These are phyloP conservation scores for Schwanniomyces occidentalis DNA, from an alignment of 805 yeast species.

Conservation along the genomic window DNA sequence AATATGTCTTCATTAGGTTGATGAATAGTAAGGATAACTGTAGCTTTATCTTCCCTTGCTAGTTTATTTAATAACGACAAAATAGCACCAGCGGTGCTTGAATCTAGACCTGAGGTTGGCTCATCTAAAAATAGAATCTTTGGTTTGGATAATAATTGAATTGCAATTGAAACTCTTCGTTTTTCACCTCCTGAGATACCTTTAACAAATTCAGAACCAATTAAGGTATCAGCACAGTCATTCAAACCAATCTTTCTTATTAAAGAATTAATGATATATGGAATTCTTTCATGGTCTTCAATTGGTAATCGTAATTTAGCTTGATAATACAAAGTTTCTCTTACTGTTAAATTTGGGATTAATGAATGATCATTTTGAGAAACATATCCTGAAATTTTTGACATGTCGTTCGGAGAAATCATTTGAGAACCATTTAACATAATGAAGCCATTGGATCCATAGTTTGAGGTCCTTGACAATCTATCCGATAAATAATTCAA, in stretches of 20 bases:
- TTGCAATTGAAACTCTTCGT: constrained; percentile 78
- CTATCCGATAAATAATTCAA: constrained; percentile 54
- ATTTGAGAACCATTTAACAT: constrained; percentile 25
- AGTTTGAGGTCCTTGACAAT: constrained; percentile 27
- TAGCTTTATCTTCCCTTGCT: constrained; percentile 59
- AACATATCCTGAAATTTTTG: constrained; percentile 64
- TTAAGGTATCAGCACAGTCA: constrained; percentile 73
- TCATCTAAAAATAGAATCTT: constrained; percentile 76
- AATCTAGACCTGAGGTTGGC: constrained; percentile 87
- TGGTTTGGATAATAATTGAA: constrained; percentile 73
- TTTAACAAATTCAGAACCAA: constrained; percentile 38
- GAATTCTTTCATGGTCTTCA: constrained; percentile 35
- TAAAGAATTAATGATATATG: constrained; percentile 54
- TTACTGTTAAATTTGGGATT: constrained; percentile 69
- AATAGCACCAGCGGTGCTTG: constrained; percentile 72
- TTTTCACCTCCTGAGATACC: constrained; percentile 60
- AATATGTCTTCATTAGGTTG: constrained; percentile 77
- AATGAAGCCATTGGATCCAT: constrained; percentile 24
- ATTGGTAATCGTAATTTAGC: constrained; percentile 64
- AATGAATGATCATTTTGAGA: constrained; percentile 79
- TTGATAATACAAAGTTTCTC: constrained; percentile 73
- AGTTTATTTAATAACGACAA: constrained; percentile 58
- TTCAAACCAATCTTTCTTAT: constrained; percentile 66
- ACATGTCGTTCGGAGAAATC: constrained; percentile 23
- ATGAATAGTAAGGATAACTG: constrained; percentile 73